These are phyloP conservation scores for Phoma sp. DNA, from an alignment of 2,329 filamentous ascomycete species.

Conservation along the genomic window DNA sequence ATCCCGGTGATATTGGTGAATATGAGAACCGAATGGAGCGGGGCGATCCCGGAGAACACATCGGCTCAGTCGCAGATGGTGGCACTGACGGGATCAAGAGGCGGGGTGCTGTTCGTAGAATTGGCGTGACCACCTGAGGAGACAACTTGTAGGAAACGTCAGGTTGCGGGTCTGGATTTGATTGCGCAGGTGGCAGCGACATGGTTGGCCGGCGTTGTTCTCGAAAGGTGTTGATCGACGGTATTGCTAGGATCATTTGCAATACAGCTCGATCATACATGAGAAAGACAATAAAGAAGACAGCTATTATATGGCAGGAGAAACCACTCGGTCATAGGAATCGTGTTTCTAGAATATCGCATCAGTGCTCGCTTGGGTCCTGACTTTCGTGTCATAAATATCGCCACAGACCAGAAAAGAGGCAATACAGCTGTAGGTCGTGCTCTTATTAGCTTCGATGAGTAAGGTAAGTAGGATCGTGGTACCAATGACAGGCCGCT, in stretches of 20 bases:
- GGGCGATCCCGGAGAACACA: not conserved
- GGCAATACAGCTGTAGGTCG: not conserved
- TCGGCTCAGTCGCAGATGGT: not conserved
- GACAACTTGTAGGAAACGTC: not conserved
- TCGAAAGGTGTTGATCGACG: not conserved
- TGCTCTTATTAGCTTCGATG: too few species aligned
- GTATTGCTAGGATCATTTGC: too few species aligned
- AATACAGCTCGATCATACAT: too few species aligned
- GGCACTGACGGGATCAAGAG: not conserved
- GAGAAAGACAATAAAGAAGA: too few species aligned
- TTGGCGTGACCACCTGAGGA: not conserved
- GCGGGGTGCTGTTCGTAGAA: not conserved
- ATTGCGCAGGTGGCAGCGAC: too few species aligned
- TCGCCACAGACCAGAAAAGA: not conserved
- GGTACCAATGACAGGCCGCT: too few species aligned
- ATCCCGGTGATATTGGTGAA: slow-evolving; percentile 13
- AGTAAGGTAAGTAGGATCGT: too few species aligned
- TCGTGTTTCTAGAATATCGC: too few species aligned
- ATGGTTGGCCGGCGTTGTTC: too few species aligned
- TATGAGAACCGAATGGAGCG: not conserved
- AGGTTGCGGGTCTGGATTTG: not conserved
- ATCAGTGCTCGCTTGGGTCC: not conserved
- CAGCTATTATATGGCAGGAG: too few species aligned
- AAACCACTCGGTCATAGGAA: too few species aligned
- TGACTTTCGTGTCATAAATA: not conserved